Conservation (phyloP, 345 rosid species). For the Eucalyptus caleyi region DNA sequence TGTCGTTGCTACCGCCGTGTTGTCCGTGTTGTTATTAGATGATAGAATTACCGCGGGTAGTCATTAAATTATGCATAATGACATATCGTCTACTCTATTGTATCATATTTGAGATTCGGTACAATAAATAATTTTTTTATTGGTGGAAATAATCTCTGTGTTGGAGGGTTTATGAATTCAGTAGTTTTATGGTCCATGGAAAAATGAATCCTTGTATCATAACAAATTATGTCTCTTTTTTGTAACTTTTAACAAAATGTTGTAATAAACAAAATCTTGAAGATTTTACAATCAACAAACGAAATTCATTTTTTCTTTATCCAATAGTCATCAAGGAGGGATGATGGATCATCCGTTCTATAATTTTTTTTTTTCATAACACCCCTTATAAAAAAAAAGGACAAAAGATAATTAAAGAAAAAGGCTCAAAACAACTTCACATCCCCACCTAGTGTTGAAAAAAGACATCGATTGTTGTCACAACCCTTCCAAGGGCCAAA, state of each 20-base stretch:
- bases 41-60: not conserved
- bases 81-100: not conserved
- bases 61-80: not conserved
- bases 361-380: not conserved
- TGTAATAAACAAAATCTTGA: not conserved
- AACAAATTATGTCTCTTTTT: not conserved
- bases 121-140: not conserved
- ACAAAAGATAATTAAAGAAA: too few species aligned
- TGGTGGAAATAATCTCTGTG: not conserved
- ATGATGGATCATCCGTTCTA: not conserved
- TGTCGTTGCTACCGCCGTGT: not conserved
- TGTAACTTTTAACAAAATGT: not conserved
- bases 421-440: not conserved
- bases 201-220: not conserved
- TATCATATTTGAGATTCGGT: not conserved
- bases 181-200: not conserved
- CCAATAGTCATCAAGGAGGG: not conserved
- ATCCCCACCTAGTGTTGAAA: not conserved
- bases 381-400: not conserved
- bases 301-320: not conserved
- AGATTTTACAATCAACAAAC: not conserved
- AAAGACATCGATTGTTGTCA: not conserved
- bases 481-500: not conserved
- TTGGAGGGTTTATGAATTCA: not conserved
- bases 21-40: not conserved